Evolutionary conservation across 805 yeast species (phyloP), one percentile per base, ranked within the genome.

Genomic region (Myxozyma vanderwaltii): DNA sequence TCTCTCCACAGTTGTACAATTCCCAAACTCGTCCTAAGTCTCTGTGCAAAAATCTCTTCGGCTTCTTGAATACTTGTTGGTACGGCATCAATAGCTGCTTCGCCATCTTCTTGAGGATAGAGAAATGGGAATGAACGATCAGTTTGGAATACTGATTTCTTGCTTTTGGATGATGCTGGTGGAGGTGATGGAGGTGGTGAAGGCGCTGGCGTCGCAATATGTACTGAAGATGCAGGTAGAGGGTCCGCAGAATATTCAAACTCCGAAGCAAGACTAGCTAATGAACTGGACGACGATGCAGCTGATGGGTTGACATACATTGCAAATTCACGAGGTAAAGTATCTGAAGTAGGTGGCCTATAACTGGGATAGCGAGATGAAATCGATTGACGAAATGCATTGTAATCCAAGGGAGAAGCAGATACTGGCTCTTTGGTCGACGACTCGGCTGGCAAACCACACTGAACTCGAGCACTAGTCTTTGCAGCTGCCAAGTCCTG

Each of bases 121-220:
- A 87, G 74, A 55, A 85, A 79, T 0, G 94, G 92, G 73, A 81
- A 82, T 1, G 83, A 79, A 69, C 82, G 83, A 69, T 86, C 84
- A 0, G 88, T 80, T 71, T 86, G 91, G 62, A 81, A 84, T 51
- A 82, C 70, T 1, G 74, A 66, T 48, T 72, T 69, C 26, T 70
- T 63, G 38, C 35, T 43, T 29, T 50, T 62, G 13, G 55, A 21
- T 6, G 17, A 69, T 39, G 27, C 72, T 71, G 33, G 69, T 44
- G 17, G 73, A 52, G 88, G 87, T 1, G 83, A 77, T 17, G 79
- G 69, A 0, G 88, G 85, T 0, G 96, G 96, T 0, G 96, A 88
- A 2, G 96, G 94, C 0, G 87, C 88, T 0, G 96, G 96, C 0
- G 96, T 89, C 0, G 96, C 91, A 10, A 90, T 80, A 70, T 88